Conservation (phyloP, 2,329 filamentous ascomycete genomes). For the Venturia oleaginea region DNA sequence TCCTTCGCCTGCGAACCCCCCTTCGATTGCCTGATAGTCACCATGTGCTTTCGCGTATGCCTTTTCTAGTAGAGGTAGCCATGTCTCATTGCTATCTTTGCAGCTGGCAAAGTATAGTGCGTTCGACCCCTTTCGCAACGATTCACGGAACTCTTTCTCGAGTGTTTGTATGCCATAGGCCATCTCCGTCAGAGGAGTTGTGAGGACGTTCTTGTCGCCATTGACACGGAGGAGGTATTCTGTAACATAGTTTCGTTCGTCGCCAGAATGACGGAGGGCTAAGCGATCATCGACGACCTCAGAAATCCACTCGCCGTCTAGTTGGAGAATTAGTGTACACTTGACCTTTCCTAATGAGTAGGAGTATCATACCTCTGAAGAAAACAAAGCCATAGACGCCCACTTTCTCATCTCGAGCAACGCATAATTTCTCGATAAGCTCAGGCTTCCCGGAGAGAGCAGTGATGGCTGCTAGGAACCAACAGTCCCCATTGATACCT, state of each 20-base stretch:
- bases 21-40: slow-evolving; percentile 65
- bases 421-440: slow-evolving; percentile 64
- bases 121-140: slow-evolving; percentile 63
- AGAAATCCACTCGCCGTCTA: slow-evolving; percentile 78
- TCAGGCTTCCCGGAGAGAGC: slow-evolving; percentile 65
- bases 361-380: slow-evolving; percentile 45
- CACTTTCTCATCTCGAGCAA: slow-evolving; percentile 61
- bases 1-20: slow-evolving; percentile 56
- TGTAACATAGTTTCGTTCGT: slow-evolving; percentile 17
- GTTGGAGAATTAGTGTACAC: not conserved
- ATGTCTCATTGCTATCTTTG: slow-evolving; percentile 67
- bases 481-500: slow-evolving; percentile 72
- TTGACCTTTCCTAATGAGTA: not conserved
- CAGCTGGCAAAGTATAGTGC: slow-evolving; percentile 72
- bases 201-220: slow-evolving; percentile 42
- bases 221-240: slow-evolving; percentile 12
- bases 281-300: slow-evolving; percentile 88
- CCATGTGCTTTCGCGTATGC: slow-evolving; percentile 79
- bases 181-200: slow-evolving; percentile 32
- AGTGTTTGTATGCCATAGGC: slow-evolving; percentile 9
- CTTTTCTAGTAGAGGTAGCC: slow-evolving; percentile 72
- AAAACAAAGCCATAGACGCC: slow-evolving; percentile 85
- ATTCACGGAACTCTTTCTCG: slow-evolving; percentile 52
- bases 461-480: slow-evolving; percentile 73
- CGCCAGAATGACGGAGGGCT: slow-evolving; percentile 63